These are phyloP conservation scores for Lasiosphaeria miniovina DNA, from an alignment of 495 filamentous ascomycete species.

Conservation along the genomic window DNA sequence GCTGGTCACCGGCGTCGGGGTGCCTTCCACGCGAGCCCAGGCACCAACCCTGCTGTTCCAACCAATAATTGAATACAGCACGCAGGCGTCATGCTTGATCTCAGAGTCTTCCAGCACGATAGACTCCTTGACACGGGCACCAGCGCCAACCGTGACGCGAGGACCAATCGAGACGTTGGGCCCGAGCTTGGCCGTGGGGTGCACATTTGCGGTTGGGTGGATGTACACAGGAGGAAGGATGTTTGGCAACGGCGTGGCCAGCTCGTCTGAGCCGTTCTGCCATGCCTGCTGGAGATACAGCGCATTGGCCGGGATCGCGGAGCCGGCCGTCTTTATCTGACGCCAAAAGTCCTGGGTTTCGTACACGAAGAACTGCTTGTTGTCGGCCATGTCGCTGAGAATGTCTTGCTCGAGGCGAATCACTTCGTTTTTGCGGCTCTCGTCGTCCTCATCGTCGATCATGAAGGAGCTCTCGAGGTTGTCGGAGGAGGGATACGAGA, in stretches of 20 bases:
- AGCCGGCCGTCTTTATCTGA: constrained; percentile 99
- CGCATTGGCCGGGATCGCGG: constrained; percentile 94
- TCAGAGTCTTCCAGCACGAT: constrained; percentile 95
- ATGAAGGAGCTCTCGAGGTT: constrained; percentile 82
- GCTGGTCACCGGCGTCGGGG: constrained; percentile 81
- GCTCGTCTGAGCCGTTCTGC: constrained; percentile 78
- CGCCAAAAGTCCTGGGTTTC: constrained; percentile 99
- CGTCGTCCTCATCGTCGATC: constrained; percentile 69
- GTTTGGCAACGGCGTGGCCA: constrained; percentile 79
- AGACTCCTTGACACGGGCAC: constrained; percentile 89
- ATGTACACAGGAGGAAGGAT: constrained; percentile 96
- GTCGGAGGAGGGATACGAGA: constrained; percentile 93
- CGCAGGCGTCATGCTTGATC: constrained; percentile 95
- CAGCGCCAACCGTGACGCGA: constrained; percentile 76
- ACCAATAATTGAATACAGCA: constrained; percentile 94
- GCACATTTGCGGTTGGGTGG: constrained; percentile 88
- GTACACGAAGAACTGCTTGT: constrained; percentile 96
- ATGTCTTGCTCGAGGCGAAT: constrained; percentile 98
- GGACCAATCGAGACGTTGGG: constrained; percentile 96
- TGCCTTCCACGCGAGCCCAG: constrained; percentile 97
- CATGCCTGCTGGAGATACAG: constrained; percentile 95
- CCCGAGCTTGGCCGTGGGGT: constrained; percentile 93
- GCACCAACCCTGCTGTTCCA: constrained; percentile 95
- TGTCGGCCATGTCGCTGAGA: constrained; percentile 92
- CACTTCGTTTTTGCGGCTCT: constrained; percentile 76